Percentiles rank a stretch among this genome's conserved stretches.
Conservation (phyloP, 139 green algal genomes). For the Closterium sp. region DNA sequence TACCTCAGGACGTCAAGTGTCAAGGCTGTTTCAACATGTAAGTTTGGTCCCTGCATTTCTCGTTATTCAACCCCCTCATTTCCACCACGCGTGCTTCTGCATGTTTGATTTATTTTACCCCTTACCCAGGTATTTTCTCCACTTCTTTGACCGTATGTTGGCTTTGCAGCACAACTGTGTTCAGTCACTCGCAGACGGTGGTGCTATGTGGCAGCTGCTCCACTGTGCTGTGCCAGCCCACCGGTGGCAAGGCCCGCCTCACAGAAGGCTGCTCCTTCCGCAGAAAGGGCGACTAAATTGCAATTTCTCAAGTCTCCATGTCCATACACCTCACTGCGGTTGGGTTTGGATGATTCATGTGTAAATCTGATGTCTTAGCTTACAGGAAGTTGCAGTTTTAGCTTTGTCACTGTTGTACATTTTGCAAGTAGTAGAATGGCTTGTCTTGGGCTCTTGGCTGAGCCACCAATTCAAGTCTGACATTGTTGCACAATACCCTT, state of each 20-base stretch:
- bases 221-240: conserved; percentile 94
- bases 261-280: conserved; percentile 97
- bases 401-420: no score
- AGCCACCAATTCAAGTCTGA: no score
- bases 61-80: neutral
- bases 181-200: conserved; percentile 94
- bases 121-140: no score
- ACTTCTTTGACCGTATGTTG: neutral
- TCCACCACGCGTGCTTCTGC: neutral
- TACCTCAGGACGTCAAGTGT: conserved; percentile 84
- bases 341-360: neutral
- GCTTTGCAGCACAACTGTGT: conserved; percentile 93
- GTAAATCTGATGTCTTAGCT: neutral
- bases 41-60: conserved; percentile 27
- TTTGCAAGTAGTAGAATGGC: no score
- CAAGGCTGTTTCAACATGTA: conserved; percentile 68
- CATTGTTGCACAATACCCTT: no score
- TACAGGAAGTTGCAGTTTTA: no score
- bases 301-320: neutral
- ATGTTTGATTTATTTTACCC: no score
- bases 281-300: conserved; percentile 80
- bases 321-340: neutral
- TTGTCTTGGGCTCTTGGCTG: no score
- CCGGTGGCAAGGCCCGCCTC: conserved; percentile 86
- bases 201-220: conserved; percentile 95